Evolutionary conservation across 768 basidiomycete species (phyloP), one percentile per base, ranked within the genome.

Genomic region (Panus rudis): DNA sequence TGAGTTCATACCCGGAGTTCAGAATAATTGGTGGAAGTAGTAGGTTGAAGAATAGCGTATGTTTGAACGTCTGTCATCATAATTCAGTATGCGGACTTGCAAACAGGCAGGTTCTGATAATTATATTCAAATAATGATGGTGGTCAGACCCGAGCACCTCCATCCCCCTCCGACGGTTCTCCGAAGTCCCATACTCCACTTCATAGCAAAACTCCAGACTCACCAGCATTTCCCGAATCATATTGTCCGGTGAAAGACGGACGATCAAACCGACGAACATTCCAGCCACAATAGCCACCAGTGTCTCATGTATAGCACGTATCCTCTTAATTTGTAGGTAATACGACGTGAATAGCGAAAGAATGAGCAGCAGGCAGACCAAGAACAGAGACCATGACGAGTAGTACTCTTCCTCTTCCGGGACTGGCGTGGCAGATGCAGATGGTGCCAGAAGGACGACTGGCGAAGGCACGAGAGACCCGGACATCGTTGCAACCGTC

Each of bases 11-110:
- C 5, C 96, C 96, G 2, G 92, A 96, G 63, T 93, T 96, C 30
- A 99, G 69, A 58, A 99, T 99, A 61, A 99, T 99, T 1, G 96
- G 96, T 4, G 94, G 96, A 4, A 98, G 77, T n/a, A 99, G 72
- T 17, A 98, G 73, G 63, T 99, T 98, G 73, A 98, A 96, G 71
- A 99, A 94, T 39, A 98, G 72, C 3, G 94, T 97, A 58, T 94
- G 91, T 61, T 88, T 90, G 74, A 94, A 94, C 7, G 89, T 92
- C 92, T 94, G 34, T 25, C 46, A 41, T 13, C 32, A 22, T 21
- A 16, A 20, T 23, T 37, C 14, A 13, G n/a, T n/a, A 42, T 6
- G 33, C 22, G n/a, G n/a, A n/a, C n/a, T n/a, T n/a, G n/a, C n/a
- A n/a, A n/a, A n/a, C n/a, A n/a, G n/a, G n/a, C n/a, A n/a, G n/a